These are phyloP conservation scores for Magnaporthales sp. DNA, from an alignment of 2,329 filamentous ascomycete species.

Conservation along the genomic window DNA sequence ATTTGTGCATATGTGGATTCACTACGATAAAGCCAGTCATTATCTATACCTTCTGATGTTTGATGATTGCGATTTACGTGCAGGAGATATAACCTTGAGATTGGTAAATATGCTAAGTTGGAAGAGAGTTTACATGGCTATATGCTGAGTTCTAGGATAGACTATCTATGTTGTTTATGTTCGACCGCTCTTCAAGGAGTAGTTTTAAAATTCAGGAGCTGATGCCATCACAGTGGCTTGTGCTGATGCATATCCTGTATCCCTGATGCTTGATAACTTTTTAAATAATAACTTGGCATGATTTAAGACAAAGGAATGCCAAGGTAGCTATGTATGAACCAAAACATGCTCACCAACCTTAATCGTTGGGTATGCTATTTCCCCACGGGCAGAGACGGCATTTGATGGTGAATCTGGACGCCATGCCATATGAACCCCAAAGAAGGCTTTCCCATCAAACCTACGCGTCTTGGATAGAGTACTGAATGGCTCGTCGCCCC, in stretches of 20 bases:
- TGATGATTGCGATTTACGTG: neutral
- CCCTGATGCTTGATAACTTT: neutral
- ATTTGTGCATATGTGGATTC: neutral
- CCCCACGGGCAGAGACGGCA: constrained; percentile 11
- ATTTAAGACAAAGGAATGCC: neutral
- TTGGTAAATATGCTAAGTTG: too few species aligned
- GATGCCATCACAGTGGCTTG: neutral
- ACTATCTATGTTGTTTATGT: too few species aligned
- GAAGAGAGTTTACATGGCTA: too few species aligned
- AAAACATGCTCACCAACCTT: constrained; percentile 37
- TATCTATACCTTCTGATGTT: neutral
- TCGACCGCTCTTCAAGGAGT: too few species aligned
- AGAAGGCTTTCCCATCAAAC: constrained; percentile 76
- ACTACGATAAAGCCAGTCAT: neutral
- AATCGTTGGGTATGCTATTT: constrained; percentile 34
- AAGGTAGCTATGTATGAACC: constrained; percentile 10
- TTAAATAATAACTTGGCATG: neutral
- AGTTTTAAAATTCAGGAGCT: too few species aligned
- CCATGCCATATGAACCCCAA: constrained; percentile 72
- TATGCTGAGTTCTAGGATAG: too few species aligned
- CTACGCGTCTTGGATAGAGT: constrained; percentile 82
- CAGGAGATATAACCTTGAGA: neutral
- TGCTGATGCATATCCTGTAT: neutral
- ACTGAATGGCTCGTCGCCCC: constrained; percentile 76
- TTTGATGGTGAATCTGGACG: constrained; percentile 12